These are phyloP conservation scores for Lactarius tabidus DNA, from an alignment of 768 basidiomycete species.

Conservation along the genomic window DNA sequence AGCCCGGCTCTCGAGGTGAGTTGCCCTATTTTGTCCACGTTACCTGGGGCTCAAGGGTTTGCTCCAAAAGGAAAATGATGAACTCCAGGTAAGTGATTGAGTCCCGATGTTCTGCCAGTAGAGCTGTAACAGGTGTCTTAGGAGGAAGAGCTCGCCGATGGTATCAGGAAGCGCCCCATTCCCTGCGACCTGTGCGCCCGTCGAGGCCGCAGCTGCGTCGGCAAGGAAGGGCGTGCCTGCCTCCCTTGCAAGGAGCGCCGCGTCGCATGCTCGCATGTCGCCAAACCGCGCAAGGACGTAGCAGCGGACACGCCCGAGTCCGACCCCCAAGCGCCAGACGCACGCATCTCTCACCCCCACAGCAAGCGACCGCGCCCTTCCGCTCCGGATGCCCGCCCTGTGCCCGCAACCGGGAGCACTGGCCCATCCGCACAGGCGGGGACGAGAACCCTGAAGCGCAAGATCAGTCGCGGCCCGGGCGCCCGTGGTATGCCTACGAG, in stretches of 20 bases:
- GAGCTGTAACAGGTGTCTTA: background rate
- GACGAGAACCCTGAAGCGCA: conserved; percentile 18
- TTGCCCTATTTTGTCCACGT: background rate
- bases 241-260: conserved; percentile 25
- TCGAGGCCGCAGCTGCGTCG: conserved; percentile 18
- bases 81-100: conserved; percentile 17
- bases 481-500: background rate
- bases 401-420: background rate
- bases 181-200: conserved; percentile 18
- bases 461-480: conserved; percentile 16
- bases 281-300: conserved; percentile 21
- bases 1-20: conserved; percentile 20
- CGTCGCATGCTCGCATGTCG: conserved; percentile 23
- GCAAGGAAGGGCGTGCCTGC: conserved; percentile 22
- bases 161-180: conserved; percentile 18
- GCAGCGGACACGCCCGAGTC: conserved; percentile 19
- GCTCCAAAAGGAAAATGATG: conserved; percentile 17
- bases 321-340: conserved; percentile 9
- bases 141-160: conserved; percentile 22
- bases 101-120: background rate
- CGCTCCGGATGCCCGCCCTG: background rate
- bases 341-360: conserved; percentile 1
- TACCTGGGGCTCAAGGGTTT: background rate
- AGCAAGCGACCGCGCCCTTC: conserved; percentile 18
- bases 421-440: conserved; percentile 18